Evolutionary conservation across 495 filamentous ascomycete species (phyloP), one percentile per base, ranked within the genome.

Genomic region (Tuber brumale): DNA sequence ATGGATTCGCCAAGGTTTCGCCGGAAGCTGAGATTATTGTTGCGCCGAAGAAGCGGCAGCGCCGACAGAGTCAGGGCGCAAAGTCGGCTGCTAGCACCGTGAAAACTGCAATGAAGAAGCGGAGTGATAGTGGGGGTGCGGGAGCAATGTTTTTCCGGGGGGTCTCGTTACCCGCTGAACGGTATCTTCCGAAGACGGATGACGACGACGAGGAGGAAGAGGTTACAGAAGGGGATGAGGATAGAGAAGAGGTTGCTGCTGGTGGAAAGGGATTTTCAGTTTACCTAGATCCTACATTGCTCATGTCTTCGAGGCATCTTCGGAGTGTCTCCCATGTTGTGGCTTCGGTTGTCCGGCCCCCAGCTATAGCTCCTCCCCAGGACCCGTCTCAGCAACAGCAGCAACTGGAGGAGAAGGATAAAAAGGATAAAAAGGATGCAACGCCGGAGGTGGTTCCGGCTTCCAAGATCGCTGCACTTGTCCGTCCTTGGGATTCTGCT

Each of bases 1-100:
- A 88, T 3, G 88, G 89, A 35, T 89, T 90, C 10, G 94, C 94
- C 42, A 97, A 97, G 85, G 92, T 99, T 75, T 90, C 92, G 0
- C 91, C 94, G 0, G 94, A 98, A 82, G 95, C 93, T 35, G 95
- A 99, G 84, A 94, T 98, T 71, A 94, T 97, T 75, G 96, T 99
- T 39, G 95, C 95, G 6, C 95, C 95, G 1, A 99, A 99, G 84
- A 90, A 87, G 27, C 88, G 91, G n/a, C 86, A 89, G 43, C 89
- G 89, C 35, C 72, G 81, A 35, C 57, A 70, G 1, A 81, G 79
- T 9, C 72, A 76, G 23, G 79, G 76, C 85, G 83, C 88, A 89
- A 79, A 97, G 92, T 83, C 79, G 1, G 90, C 93, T 35, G 89
- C 91, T 7, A 91, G 85, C 72, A 88, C 87, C 42, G 88, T 88